phyloP scores from a whole-genome alignment of 169 alveolate genomes.

The Eimeria acervulina region DNA sequence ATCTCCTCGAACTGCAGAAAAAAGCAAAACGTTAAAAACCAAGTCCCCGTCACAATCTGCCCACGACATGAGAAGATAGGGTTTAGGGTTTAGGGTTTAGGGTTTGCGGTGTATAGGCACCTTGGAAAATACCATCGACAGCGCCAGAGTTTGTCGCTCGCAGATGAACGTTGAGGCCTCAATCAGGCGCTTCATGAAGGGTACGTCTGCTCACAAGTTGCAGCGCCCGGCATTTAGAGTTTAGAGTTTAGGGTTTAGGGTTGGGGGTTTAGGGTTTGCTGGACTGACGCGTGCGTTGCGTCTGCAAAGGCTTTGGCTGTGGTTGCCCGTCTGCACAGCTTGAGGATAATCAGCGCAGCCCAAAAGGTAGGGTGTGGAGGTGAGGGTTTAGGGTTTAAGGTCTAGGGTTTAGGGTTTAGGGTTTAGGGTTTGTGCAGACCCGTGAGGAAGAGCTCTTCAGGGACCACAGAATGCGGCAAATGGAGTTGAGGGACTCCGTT shows the following conservation, averaged over 20 bases:
- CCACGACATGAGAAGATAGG: neutral
- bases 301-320: neutral
- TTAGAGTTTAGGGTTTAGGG: constrained; percentile 42
- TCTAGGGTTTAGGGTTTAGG: neutral
- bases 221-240: neutral
- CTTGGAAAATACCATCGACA: neutral
- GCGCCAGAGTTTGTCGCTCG: neutral
- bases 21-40: neutral
- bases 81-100: constrained; percentile 21
- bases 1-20: neutral
- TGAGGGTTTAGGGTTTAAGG: neutral
- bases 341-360: neutral
- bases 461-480: neutral
- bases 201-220: neutral
- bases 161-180: neutral
- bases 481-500: neutral
- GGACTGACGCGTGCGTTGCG: neutral
- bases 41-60: neutral
- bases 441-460: constrained; percentile 16
- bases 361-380: neutral
- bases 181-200: neutral
- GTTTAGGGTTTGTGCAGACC: neutral
- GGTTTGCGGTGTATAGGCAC: constrained; percentile 36
- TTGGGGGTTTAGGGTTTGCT: neutral
- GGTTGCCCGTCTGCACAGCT: neutral